Evolutionary conservation across 306 rosid species (phyloP), one percentile per base, ranked within the genome.

Genomic region (Vachellia collinsii): DNA sequence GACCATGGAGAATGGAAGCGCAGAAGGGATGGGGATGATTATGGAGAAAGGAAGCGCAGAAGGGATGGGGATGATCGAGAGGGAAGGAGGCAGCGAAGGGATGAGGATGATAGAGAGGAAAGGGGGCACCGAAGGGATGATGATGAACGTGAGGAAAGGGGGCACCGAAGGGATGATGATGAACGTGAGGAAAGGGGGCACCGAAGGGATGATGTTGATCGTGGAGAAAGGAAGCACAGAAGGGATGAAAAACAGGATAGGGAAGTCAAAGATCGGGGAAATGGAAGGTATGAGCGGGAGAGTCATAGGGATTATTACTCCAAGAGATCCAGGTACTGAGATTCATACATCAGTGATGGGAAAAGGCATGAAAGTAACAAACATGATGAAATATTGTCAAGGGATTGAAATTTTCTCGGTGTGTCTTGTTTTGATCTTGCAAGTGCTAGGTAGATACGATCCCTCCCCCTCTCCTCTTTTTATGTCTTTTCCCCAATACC

Each of bases 31-130:
- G 20, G 1, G 56, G 20, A 51, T 0, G 22, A 16, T 19, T 0
- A 0, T 6, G 59, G 8, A 51, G 23, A 51, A 14, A 51, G 23
- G 22, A 51, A 19, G 10, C 1, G 10, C 10, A 6, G 10, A 17
- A 73, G 79, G 79, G 79, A 72, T 29, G 85, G 48, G 2, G 10
- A 76, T 44, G 84, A 17, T 0, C 56, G 43, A 10, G 77, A 80
- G 4, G 63, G 63, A 62, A 47, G 48, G 68, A 78, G 62, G 80
- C 84, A 42, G 7, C 16, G 34, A 0, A 36, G 14, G 59, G 59
- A 17, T 53, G 59, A 2, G 16, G 77, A 67, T 46, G 67, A 53
- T 37, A n/a, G 1, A 9, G 65, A 9, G 9, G 46, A 50, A 50
- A 72, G 77, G 23, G 53, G 8, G 65, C 22, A 1, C 5, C 4